A percentile compares a stretch with the other conserved stretches of the same genome.
Evolutionary conservation across 1,139 yeast species (phyloP).

Genomic region (Taphrina wiesneri): DNA sequence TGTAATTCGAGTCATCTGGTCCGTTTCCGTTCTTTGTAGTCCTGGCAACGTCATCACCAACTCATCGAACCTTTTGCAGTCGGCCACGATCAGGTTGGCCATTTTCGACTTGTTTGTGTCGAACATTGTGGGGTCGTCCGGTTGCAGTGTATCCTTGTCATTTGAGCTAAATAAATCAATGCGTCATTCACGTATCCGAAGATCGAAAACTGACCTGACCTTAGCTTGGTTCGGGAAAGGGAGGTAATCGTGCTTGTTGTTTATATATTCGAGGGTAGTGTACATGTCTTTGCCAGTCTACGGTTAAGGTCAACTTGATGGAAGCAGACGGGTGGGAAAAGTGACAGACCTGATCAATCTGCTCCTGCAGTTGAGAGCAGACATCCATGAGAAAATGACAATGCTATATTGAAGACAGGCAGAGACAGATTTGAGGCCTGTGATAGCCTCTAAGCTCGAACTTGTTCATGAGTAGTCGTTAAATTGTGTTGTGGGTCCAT

Average conservation of each 20-base stretch:
- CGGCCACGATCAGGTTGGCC: constrained; percentile 78
- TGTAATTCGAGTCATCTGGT: constrained; percentile 66
- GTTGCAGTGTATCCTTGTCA: constrained; percentile 7
- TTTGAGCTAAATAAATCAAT: neutral
- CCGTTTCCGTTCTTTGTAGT: constrained; percentile 76
- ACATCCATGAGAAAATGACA: constrained; percentile 17
- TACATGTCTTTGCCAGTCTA: constrained; percentile 23
- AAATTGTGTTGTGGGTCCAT: no score
- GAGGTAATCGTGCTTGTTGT: constrained; percentile 64
- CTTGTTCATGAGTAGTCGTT: no score
- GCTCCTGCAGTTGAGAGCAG: constrained; percentile 79
- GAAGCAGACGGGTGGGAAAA: no score
- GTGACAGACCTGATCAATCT: constrained; percentile 64
- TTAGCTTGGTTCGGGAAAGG: constrained; percentile 56
- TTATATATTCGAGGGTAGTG: constrained; percentile 64
- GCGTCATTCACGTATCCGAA: neutral
- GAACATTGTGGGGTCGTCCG: constrained; percentile 11
- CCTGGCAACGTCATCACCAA: constrained; percentile 91
- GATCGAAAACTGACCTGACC: constrained; percentile 41
- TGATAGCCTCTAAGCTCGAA: no score
- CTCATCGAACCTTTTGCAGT: constrained; percentile 81
- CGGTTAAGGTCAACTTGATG: neutral
- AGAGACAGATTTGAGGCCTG: no score
- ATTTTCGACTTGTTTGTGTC: constrained; percentile 51
- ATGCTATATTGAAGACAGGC: no score